Evolutionary conservation across 1,284 basidiomycete genomes (phyloP).

Genomic region (Ganoderma multipileum): DNA sequence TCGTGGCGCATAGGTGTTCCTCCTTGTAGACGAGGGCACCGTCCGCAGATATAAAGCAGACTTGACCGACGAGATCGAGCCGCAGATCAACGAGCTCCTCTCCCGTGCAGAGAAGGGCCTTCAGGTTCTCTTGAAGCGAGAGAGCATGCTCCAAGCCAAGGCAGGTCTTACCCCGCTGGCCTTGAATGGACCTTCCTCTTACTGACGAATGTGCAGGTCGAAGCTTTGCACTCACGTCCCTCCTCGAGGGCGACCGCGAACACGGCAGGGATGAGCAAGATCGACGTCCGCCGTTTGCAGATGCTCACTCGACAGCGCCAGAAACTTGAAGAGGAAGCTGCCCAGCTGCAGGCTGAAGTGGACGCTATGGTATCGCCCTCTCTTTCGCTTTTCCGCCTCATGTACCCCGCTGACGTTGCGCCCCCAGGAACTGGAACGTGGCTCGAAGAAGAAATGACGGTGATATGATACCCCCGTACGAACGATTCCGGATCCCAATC

Average conservation of each 20-base stretch:
- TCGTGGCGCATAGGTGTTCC: conserved; percentile 60
- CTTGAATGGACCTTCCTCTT: background rate
- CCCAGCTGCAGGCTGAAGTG: conserved; percentile 64
- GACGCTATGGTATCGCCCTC: conserved; percentile 52
- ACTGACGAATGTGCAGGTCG: conserved; percentile 48
- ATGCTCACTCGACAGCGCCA: conserved; percentile 69
- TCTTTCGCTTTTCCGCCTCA: background rate
- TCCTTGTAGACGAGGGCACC: conserved; percentile 72
- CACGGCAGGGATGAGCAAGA: conserved; percentile 65
- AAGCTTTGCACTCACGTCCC: conserved; percentile 56
- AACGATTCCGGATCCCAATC: background rate
- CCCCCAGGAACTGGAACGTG: conserved; percentile 38
- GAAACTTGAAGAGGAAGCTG: conserved; percentile 62
- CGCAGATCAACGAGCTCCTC: conserved; percentile 76
- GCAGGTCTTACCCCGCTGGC: conserved; percentile 40
- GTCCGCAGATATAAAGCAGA: conserved; percentile 74
- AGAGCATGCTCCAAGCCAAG: conserved; percentile 64
- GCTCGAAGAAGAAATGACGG: conserved; percentile 34
- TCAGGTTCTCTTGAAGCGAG: conserved; percentile 62
- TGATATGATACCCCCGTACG: background rate
- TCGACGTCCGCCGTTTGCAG: conserved; percentile 67
- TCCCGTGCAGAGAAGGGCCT: conserved; percentile 74
- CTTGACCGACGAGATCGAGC: conserved; percentile 78
- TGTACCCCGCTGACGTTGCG: background rate
- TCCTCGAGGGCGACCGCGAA: conserved; percentile 45